Percentiles rank a stretch among this genome's conserved stretches.
Conservation (phyloP, 1,284 basidiomycete genomes). For the Moesziomyces sp. region DNA sequence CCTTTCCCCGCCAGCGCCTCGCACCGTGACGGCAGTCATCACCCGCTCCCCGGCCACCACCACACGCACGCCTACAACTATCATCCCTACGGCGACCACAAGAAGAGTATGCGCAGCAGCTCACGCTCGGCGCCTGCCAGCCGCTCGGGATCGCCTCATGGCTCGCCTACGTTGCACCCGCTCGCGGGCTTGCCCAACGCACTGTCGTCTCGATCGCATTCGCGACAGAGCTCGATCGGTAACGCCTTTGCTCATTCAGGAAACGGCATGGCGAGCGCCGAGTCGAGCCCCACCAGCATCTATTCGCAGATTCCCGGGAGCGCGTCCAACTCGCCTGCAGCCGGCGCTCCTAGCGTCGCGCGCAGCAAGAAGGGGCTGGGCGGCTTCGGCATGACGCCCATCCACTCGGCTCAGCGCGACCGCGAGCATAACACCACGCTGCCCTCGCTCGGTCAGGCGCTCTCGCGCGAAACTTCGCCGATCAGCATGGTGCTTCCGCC, state of each 20-base stretch:
- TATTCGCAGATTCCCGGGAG: constrained; percentile 40
- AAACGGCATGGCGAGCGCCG: constrained; percentile 35
- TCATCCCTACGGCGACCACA: constrained; percentile 50
- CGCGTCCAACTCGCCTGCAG: constrained; percentile 39
- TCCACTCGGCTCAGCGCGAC: constrained; percentile 40
- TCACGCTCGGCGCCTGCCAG: constrained; percentile 56
- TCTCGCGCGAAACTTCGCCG: constrained; percentile 37
- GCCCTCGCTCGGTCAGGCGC: constrained; percentile 41
- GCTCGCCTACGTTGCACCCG: constrained; percentile 44
- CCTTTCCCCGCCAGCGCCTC: constrained; percentile 42
- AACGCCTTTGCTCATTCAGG: constrained; percentile 26
- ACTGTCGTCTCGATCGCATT: constrained; percentile 42
- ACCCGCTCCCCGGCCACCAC: constrained; percentile 47
- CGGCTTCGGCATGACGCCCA: constrained; percentile 46
- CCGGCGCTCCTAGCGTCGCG: constrained; percentile 1
- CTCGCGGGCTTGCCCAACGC: constrained; percentile 19
- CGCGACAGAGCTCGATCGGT: constrained; percentile 48
- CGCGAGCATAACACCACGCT: constrained; percentile 19
- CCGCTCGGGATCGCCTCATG: constrained; percentile 49
- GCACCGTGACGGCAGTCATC: constrained; percentile 40
- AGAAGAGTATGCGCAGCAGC: constrained; percentile 45
- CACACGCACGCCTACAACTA: constrained; percentile 48
- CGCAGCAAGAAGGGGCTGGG: constrained; percentile 24
- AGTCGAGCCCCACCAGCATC: constrained; percentile 43
- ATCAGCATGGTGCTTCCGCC: constrained; percentile 48